Base-by-base conservation (phyloP, 2,329 filamentous ascomycete species). In the Diplocarpon rosae region DNA sequence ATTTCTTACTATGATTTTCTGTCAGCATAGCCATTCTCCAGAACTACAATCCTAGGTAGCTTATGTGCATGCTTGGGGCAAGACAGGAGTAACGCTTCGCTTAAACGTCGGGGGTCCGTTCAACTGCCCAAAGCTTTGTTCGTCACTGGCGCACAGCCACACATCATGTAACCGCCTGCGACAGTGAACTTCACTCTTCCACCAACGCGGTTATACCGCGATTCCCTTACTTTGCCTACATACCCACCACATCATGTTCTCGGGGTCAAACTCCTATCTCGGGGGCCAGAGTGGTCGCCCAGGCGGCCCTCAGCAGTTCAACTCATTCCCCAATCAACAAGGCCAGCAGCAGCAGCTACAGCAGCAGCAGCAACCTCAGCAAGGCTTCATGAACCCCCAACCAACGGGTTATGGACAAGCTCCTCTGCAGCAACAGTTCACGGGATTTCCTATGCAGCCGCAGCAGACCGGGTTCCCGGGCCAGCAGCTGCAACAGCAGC, bases 251-350 rank as follows among this genome's bases (percentile, higher is more conserved):
- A 62, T 60, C 66, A 95, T 95, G 90, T 96, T 86, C 69, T 92
- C 87, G 55, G 86, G 83, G 64, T 85, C 86, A 55, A 93, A 85
- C 70, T 81, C 85, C 53, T 95, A 82, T 66, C 69, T 94, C 59
- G 87, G 87, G 66, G 83, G 80, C 68, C 76, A 74, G 64, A 86
- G 81, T 62, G 83, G 73, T 70, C 77, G 83, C 63, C 83, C 80
- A 49, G 84, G 83, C 39, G 78, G 78, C 43, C 75, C 76, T 60
- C 78, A 71, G 51, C 70, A 76, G 55, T 75, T 71, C 55, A 64
- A 67, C 60, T 67, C 71, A 50, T 72, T 75, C 45, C 38, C 37
- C 31, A 24, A 32, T 13, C 62, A 66, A 50, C 57, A 63, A 55
- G 33, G 33, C 40, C 40, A 42, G 32, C 28, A 28, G 12, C 65